phyloP scores from a whole-genome alignment of 192 early-diverging fungal genomes.

The Coemansia sp. region DNA sequence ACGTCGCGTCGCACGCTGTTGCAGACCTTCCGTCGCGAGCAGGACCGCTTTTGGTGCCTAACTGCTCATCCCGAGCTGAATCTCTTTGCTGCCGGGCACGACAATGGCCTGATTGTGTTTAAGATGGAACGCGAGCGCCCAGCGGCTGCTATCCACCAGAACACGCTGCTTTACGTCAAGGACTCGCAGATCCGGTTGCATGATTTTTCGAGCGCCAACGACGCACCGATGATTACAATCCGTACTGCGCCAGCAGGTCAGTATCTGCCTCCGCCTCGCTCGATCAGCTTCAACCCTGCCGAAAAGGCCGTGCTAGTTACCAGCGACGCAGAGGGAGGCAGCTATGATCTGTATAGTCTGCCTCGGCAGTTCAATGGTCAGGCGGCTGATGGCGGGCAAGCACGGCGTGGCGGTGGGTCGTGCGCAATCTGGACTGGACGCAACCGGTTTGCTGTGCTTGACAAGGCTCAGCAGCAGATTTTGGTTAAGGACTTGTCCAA shows the following conservation, averaged over 20 bases:
- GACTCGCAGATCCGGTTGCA: conserved; percentile 82
- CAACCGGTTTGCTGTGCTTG: conserved; percentile 96
- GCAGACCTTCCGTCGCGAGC: conserved; percentile 95
- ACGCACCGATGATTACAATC: conserved; percentile 75
- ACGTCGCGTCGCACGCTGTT: conserved; percentile 91
- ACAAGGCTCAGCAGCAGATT: conserved; percentile 80
- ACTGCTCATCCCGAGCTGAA: conserved; percentile 97
- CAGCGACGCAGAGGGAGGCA: conserved; percentile 81
- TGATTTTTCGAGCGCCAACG: conserved; percentile 77
- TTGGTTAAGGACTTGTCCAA: conserved; percentile 87
- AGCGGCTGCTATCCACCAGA: conserved; percentile 81
- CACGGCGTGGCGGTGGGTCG: conserved; percentile 77
- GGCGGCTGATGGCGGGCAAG: conserved; percentile 50
- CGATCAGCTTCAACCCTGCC: conserved; percentile 93
- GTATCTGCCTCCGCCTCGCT: conserved; percentile 72
- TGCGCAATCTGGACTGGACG: conserved; percentile 93
- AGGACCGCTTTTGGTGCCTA: conserved; percentile 96
- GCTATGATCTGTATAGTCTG: conserved; percentile 86
- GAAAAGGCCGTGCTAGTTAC: conserved; percentile 89
- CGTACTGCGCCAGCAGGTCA: conserved; percentile 68
- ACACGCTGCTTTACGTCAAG: conserved; percentile 85
- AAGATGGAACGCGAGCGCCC: conserved; percentile 98
- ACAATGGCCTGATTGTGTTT: conserved; percentile 97
- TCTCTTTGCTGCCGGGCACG: conserved; percentile 97
- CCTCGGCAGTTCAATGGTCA: conserved; percentile 64